Percentiles rank a stretch among this genome's conserved stretches.
These are phyloP conservation scores for Aspergillus kassunensis DNA, from an alignment of 495 filamentous ascomycete genomes.

Conservation along the genomic window DNA sequence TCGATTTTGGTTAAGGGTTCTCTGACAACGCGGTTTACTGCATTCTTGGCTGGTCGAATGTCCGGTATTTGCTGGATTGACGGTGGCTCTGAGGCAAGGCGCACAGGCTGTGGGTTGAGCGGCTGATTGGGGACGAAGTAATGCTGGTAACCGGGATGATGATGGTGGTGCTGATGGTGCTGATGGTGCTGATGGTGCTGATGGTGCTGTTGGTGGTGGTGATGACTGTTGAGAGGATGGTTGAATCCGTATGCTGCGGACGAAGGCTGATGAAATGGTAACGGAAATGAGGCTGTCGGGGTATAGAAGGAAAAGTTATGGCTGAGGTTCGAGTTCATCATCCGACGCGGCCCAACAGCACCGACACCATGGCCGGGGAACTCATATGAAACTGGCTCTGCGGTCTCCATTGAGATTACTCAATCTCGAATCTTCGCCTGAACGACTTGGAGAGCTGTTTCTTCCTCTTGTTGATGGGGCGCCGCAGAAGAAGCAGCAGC, in stretches of 20 bases:
- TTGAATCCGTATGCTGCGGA: constrained; percentile 32
- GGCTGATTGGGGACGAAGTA: constrained; percentile 31
- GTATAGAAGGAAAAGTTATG: constrained; percentile 37
- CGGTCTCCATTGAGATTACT: constrained; percentile 35
- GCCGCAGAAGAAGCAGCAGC: neutral
- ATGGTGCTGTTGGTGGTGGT: constrained; percentile 26
- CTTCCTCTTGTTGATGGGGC: neutral
- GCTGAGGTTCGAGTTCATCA: constrained; percentile 32
- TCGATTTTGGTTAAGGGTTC: constrained; percentile 22
- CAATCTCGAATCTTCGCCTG: neutral
- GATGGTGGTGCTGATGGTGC: constrained; percentile 29
- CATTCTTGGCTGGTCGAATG: constrained; percentile 42
- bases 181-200: constrained; percentile 17
- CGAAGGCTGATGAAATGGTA: constrained; percentile 38
- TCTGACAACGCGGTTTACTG: constrained; percentile 29
- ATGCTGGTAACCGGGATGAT: constrained; percentile 26
- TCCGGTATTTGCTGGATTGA: constrained; percentile 33
- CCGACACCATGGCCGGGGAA: constrained; percentile 39
- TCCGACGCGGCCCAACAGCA: constrained; percentile 34
- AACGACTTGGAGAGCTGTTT: neutral
- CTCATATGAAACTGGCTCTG: constrained; percentile 42
- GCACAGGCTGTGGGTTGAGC: constrained; percentile 26
- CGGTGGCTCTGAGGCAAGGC: constrained; percentile 31
- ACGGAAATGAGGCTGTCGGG: constrained; percentile 32
- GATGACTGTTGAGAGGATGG: constrained; percentile 24